These are phyloP conservation scores for Naganishia antarctica DNA, from an alignment of 768 basidiomycete species.

Conservation along the genomic window DNA sequence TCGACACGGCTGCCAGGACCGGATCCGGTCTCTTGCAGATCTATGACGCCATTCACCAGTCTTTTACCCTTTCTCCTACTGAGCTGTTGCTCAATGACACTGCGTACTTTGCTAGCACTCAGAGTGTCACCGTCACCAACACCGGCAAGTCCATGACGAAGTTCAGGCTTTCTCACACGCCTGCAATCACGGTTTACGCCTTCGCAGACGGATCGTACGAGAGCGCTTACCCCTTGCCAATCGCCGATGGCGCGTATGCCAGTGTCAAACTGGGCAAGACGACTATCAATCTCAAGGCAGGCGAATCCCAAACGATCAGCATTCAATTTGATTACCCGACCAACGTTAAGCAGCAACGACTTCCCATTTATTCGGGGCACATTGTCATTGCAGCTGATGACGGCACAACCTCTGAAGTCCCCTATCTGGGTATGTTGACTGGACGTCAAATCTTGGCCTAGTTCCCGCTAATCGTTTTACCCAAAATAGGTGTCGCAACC, in stretches of 20 bases:
- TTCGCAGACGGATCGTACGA: constrained; percentile 31
- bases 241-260: constrained; percentile 49
- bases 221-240: constrained; percentile 54
- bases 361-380: constrained; percentile 62
- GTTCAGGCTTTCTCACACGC: constrained; percentile 40
- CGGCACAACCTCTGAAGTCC: constrained; percentile 33
- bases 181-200: constrained; percentile 44
- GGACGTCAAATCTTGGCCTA: no score
- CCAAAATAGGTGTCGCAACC: constrained; percentile 35
- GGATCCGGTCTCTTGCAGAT: constrained; percentile 54
- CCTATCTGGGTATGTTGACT: constrained; percentile 41
- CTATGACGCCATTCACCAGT: constrained; percentile 58
- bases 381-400: constrained; percentile 48
- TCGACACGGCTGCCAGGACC: constrained; percentile 40
- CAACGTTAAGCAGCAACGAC: constrained; percentile 51
- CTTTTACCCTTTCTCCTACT: constrained; percentile 57
- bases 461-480: not conserved
- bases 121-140: constrained; percentile 53
- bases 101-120: constrained; percentile 53
- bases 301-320: constrained; percentile 45
- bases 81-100: constrained; percentile 66
- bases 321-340: constrained; percentile 55
- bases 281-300: constrained; percentile 52
- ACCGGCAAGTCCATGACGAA: constrained; percentile 52
- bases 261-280: constrained; percentile 55